Conservation (phyloP, 352 stramenopile species). For the Labyrinthula sp. region DNA sequence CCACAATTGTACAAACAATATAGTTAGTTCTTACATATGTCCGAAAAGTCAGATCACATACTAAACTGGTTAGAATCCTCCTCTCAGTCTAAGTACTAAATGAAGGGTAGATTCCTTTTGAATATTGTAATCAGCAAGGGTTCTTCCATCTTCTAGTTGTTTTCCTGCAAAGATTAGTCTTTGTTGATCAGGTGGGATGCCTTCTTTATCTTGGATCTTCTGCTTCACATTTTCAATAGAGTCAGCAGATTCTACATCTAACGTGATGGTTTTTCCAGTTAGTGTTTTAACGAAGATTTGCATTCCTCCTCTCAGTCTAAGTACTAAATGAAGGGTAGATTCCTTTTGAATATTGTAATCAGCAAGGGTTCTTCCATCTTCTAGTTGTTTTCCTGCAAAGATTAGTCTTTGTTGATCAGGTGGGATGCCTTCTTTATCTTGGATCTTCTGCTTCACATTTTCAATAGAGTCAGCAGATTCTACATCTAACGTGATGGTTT, state of each 20-base stretch:
- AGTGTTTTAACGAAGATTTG: conserved; percentile 93
- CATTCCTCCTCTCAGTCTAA: conserved; percentile 50
- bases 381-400: conserved; percentile 98
- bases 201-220: conserved; percentile 78
- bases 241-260: conserved; percentile 85
- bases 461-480: conserved; percentile 97
- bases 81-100: conserved; percentile 36
- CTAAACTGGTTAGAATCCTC: too few relatives aligned
- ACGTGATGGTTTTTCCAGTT: conserved; percentile 81
- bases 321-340: conserved; percentile 34
- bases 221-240: conserved; percentile 65
- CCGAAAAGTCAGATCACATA: too few relatives aligned
- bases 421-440: conserved; percentile 99
- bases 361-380: conserved; percentile 69
- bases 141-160: conserved; percentile 87
- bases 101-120: conserved; percentile 44
- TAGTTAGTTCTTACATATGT: too few relatives aligned
- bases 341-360: conserved; percentile 77
- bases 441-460: conserved; percentile 99
- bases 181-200: conserved; percentile 97
- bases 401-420: conserved; percentile 98
- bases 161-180: conserved; percentile 98
- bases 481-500: conserved; percentile 99
- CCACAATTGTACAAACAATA: too few relatives aligned
- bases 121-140: conserved; percentile 75